phyloP scores from a whole-genome alignment of 805 yeast species.

The Saccharomycopsis sp. region DNA sequence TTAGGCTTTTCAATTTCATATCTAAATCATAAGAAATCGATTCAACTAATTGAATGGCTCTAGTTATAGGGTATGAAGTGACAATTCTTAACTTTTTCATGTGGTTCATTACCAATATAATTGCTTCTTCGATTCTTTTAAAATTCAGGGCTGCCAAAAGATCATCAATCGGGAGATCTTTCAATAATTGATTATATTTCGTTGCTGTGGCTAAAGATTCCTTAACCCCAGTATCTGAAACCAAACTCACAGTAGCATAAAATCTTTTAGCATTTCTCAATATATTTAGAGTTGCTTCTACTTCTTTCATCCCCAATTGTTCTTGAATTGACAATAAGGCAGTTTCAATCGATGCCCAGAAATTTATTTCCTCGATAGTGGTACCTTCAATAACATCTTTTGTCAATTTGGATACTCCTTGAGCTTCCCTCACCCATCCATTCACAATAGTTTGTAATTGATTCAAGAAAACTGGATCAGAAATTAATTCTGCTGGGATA shows the following conservation, averaged over 20 bases:
- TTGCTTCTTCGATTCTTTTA: constrained; percentile 37
- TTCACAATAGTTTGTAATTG: constrained; percentile 63
- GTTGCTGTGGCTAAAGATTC: constrained; percentile 45
- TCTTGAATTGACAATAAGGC: constrained; percentile 48
- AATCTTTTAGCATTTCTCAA: constrained; percentile 68
- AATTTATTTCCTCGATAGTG: constrained; percentile 59
- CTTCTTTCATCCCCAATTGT: constrained; percentile 50
- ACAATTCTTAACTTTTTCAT: constrained; percentile 57
- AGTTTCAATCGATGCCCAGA: constrained; percentile 69
- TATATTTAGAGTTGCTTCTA: constrained; percentile 50
- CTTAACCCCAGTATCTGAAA: constrained; percentile 61
- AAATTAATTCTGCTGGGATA: constrained; percentile 32
- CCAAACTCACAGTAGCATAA: constrained; percentile 68
- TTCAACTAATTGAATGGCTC: constrained; percentile 63
- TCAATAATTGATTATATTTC: constrained; percentile 55
- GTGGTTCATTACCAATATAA: constrained; percentile 48
- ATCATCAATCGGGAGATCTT: constrained; percentile 63
- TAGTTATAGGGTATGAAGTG: constrained; percentile 53
- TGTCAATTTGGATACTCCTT: constrained; percentile 45
- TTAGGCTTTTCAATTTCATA: constrained; percentile 31
- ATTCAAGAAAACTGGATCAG: constrained; percentile 56
- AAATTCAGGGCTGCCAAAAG: constrained; percentile 43
- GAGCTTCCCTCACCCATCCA: constrained; percentile 63
- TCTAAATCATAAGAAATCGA: constrained; percentile 54
- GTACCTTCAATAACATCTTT: constrained; percentile 51